Evolutionary conservation across 1,139 yeast genomes (phyloP), one percentile per base, ranked within the genome.

Genomic region (Debaryomyces singareniensis): DNA sequence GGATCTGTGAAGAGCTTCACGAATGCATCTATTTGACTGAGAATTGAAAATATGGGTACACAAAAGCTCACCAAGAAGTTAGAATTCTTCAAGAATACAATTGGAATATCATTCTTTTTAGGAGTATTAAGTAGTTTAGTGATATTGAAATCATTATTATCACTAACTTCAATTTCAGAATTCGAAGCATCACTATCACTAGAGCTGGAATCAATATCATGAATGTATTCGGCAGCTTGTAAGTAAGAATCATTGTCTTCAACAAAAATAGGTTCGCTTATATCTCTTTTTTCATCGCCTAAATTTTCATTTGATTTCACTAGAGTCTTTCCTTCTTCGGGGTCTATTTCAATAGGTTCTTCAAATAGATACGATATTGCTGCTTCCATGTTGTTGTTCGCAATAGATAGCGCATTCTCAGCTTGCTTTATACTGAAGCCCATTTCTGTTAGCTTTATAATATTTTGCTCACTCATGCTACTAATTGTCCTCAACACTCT

Each of bases 321-420:
- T 15, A 23, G 29, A 15, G 18, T 16, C 15, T 31, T 16, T 7
- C 28, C 31, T 16, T 20, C 20, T 11, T 21, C 10, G 5, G 41
- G 38, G 7, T 28, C 27, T 27, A 35, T 38, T 20, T 39, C 56
- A 16, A 55, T 49, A 10, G 55, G 52, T 16, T 61, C 74, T 23
- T 65, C 71, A 39, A 77, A 71, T 16, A 78, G 60, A 42, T 51
- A 68, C 16, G 68, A 70, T 29, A 76, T 63, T 4, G 85, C 85
- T 25, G 58, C 57, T 27, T 67, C 68, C n/a, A 75, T 58, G 40
- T 77, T 68, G 37, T 71, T 62, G 31, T 64, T 57, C 13, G 73
- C 45, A 16, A 49, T 48, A 33, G 51, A 34, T 28, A 72, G 53
- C 0, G 78, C 78, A 15, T 48, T 52, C 5, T 37, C 39, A 1